Evolutionary conservation across 768 basidiomycete species (phyloP), one percentile per base, ranked within the genome.

Genomic region (Suillus americanus): DNA sequence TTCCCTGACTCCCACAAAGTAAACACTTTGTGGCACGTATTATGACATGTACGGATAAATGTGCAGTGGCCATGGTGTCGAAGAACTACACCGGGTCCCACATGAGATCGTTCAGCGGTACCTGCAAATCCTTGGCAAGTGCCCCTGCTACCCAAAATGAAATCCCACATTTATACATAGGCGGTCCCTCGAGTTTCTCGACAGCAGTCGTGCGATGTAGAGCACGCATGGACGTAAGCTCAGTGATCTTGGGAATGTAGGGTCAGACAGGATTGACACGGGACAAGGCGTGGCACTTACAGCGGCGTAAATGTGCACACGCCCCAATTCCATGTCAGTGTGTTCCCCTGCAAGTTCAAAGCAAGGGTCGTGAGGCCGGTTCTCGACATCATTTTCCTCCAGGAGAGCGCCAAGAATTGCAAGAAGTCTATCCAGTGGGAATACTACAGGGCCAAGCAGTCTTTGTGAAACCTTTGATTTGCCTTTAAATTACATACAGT

Each of bases 321-420:
- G 79, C 18, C 83, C 77, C 16, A 86, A 81, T 69, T 93, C 92
- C 82, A 86, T 86, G 70, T 93, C 91, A 0, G 90, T 89, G 46
- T 89, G 83, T 68, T 92, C 90, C 3, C 90, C 91, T 1, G 88
- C 83, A 43, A 86, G 75, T 5, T 70, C 79, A 60, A 85, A 86
- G 62, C 86, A 80, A 1, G 79, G 81, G 0, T 77, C 80, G 5
- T 79, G 74, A 3, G 78, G 71, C 10, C 86, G 79, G 2, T 73
- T 73, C 25, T 90, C 86, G 0, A 74, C 69, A 65, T 84, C 75
- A 67, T 92, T 86, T 71, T 92, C 93, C 69, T 92, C 89, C 14
- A 94, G 69, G 2, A 97, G 75, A 0, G 87, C 83, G 2, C 91
- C 93, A 2, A 95, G 81, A 61, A 96, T 90, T 0, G 92, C 94